Percentiles rank a stretch among this genome's conserved stretches.
These are phyloP conservation scores for Abrus pulchellus DNA, from an alignment of 306 rosid species.

Conservation along the genomic window DNA sequence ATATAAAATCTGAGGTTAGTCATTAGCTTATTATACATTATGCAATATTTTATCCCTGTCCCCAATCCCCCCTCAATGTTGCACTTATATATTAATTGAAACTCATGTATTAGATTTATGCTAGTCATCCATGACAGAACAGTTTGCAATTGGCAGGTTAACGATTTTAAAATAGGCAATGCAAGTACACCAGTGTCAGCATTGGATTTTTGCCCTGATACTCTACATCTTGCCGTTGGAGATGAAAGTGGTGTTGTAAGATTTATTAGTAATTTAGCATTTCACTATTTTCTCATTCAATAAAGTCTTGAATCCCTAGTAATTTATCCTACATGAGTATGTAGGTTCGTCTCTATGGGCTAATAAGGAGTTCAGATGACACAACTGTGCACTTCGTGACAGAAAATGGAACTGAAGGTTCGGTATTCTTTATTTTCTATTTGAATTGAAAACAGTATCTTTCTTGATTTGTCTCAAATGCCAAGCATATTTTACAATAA, in stretches of 20 bases:
- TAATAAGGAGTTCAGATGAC: constrained; percentile 56
- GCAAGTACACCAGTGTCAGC: constrained; percentile 71
- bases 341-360: constrained; percentile 81
- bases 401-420: constrained; percentile 75
- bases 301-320: constrained; percentile 40
- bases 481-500: constrained; percentile 15
- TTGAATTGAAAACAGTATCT: constrained; percentile 35
- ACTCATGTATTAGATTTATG: constrained; percentile 35
- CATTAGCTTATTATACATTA: constrained; percentile 48
- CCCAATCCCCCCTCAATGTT: neutral
- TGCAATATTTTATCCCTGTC: constrained; percentile 15
- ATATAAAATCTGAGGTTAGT: constrained; percentile 74
- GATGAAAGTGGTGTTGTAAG: constrained; percentile 79
- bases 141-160: constrained; percentile 65
- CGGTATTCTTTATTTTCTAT: constrained; percentile 37
- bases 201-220: constrained; percentile 73
- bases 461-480: constrained; percentile 32
- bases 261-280: constrained; percentile 19
- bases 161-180: constrained; percentile 50
- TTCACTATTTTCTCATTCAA: constrained; percentile 38
- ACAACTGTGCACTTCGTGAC: constrained; percentile 63
- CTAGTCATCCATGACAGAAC: constrained; percentile 35
- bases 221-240: constrained; percentile 71
- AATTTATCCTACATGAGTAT: constrained; percentile 47
- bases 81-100: constrained; percentile 29